These are phyloP conservation scores for Alternaria postmessia DNA, from an alignment of 2,329 filamentous ascomycete species.

Conservation along the genomic window DNA sequence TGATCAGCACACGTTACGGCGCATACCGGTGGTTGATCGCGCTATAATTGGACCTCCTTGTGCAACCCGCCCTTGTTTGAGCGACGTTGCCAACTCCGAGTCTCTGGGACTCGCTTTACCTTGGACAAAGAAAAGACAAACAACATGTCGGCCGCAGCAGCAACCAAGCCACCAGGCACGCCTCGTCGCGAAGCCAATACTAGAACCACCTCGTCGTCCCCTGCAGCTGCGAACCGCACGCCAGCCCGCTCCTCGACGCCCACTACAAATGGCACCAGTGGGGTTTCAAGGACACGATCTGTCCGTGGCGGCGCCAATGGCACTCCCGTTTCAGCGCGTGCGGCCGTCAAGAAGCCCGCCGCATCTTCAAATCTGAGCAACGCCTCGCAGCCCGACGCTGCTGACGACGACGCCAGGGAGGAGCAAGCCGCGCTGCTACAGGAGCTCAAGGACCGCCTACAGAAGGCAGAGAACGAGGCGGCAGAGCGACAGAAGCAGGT, in stretches of 20 bases:
- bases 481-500: slow-evolving; percentile 85
- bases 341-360: slow-evolving; percentile 49
- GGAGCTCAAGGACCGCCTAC: slow-evolving; percentile 82
- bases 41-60: slow-evolving; percentile 20
- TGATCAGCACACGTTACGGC: slow-evolving; percentile 13
- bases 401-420: slow-evolving; percentile 73
- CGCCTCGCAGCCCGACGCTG: slow-evolving; percentile 48
- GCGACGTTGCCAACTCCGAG: slow-evolving; percentile 23
- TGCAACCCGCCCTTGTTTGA: slow-evolving; percentile 17
- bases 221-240: slow-evolving; percentile 43
- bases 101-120: slow-evolving; percentile 15
- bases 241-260: slow-evolving; percentile 42
- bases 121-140: slow-evolving; percentile 13
- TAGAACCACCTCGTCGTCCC: slow-evolving; percentile 38
- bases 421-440: slow-evolving; percentile 82
- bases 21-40: slow-evolving; percentile 16
- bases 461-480: slow-evolving; percentile 78
- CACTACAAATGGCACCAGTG: slow-evolving; percentile 39
- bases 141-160: slow-evolving; percentile 46
- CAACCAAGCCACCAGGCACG: slow-evolving; percentile 49
- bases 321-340: slow-evolving; percentile 51
- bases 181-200: slow-evolving; percentile 34
- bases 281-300: slow-evolving; percentile 42
- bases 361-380: slow-evolving; percentile 45
- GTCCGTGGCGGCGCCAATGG: slow-evolving; percentile 43